A percentile compares a stretch with the other conserved stretches of the same genome.
Evolutionary conservation across 139 green algal species (phyloP).

Genomic region (Micractinium sp.): DNA sequence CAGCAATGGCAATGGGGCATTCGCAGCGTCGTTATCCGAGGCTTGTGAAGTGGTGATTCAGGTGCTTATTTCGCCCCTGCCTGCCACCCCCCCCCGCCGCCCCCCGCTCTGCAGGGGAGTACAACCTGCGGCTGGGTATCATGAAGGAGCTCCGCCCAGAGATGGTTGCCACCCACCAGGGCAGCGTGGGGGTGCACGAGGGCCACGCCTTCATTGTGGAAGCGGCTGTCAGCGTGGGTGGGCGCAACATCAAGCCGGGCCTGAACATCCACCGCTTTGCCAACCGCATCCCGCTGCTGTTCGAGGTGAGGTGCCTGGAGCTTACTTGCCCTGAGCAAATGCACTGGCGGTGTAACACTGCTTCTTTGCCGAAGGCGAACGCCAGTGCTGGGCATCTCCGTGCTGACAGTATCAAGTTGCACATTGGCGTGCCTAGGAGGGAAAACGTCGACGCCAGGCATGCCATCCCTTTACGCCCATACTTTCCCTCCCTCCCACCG

Average conservation of each 20-base stretch:
- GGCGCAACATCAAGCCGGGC: slow-evolving; percentile 84
- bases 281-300: slow-evolving; percentile 98
- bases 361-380: background rate
- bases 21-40: no score
- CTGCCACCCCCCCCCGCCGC: background rate
- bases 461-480: no score
- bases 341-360: background rate
- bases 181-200: slow-evolving; percentile 86
- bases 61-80: background rate
- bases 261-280: slow-evolving; percentile 96
- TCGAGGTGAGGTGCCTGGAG: slow-evolving; percentile 69
- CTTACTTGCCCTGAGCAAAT: no score
- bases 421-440: no score
- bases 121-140: slow-evolving; percentile 97
- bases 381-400: background rate
- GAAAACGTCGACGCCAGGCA: no score
- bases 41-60: no score
- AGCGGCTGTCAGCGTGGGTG: slow-evolving; percentile 91
- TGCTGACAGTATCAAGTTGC: no score
- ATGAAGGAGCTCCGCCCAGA: slow-evolving; percentile 97
- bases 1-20: no score
- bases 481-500: no score
- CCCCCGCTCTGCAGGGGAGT: slow-evolving; percentile 76
- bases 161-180: slow-evolving; percentile 92
- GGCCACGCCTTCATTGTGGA: slow-evolving; percentile 97